Percentiles rank a stretch among this genome's conserved stretches.
Conservation (phyloP, 139 green algal genomes). For the Picochlorum sp. region DNA sequence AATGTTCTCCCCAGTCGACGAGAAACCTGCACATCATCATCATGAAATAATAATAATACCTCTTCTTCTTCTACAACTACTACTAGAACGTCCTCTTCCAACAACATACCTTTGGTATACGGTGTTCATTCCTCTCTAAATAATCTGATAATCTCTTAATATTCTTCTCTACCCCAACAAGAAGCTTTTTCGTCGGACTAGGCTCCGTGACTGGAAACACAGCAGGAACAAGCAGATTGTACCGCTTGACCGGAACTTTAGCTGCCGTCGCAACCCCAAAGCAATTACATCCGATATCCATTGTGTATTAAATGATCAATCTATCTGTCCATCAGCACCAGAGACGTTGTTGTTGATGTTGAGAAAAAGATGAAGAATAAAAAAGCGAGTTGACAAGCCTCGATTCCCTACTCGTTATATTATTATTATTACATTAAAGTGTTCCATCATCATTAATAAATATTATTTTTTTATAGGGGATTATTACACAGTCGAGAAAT, state of each 20-base stretch:
- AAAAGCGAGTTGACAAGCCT: no score
- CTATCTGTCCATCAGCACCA: background rate
- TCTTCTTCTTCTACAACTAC: background rate
- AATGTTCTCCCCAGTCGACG: slow-evolving; percentile 35
- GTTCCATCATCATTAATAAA: no score
- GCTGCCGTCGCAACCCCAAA: slow-evolving; percentile 39
- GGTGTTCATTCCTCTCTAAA: slow-evolving; percentile 39
- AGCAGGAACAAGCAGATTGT: slow-evolving; percentile 52
- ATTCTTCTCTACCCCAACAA: slow-evolving; percentile 28
- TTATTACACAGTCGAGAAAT: no score
- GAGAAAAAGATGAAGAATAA: background rate
- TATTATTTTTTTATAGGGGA: no score
- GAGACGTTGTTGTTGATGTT: background rate
- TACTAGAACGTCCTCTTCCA: no score
- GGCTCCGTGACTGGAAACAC: slow-evolving; percentile 41
- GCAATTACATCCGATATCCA: slow-evolving; percentile 36
- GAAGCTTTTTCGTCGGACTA: slow-evolving; percentile 13
- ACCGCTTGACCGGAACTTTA: slow-evolving; percentile 42
- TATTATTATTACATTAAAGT: no score
- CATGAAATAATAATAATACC: no score
- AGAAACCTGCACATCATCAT: slow-evolving; percentile 28
- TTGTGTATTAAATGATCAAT: background rate
- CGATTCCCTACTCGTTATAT: no score
- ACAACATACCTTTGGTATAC: slow-evolving; percentile 33
- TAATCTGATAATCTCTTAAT: slow-evolving; percentile 48